Conservation (phyloP, 1,284 basidiomycete species). For the Naganishia liquefaciens region DNA sequence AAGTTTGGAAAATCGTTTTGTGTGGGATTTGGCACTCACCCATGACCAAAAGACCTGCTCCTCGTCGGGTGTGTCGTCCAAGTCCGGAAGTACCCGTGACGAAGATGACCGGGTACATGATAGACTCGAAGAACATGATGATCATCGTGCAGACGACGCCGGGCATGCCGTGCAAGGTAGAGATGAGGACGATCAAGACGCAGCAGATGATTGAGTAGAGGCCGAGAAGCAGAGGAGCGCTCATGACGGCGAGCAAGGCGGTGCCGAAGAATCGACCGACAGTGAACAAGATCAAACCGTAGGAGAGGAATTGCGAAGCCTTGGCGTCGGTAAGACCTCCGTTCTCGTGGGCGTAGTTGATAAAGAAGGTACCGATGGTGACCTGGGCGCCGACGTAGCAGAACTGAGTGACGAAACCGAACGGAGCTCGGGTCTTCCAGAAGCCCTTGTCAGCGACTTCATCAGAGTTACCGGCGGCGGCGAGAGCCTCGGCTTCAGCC, state of each 20-base stretch:
- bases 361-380: slow-evolving; percentile 68
- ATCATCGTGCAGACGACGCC: slow-evolving; percentile 69
- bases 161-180: slow-evolving; percentile 59
- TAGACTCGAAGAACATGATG: slow-evolving; percentile 72
- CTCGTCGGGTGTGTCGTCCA: slow-evolving; percentile 68
- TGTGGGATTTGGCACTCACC: slow-evolving; percentile 58
- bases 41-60: slow-evolving; percentile 66
- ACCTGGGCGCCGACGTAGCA: slow-evolving; percentile 72
- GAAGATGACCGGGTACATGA: slow-evolving; percentile 65
- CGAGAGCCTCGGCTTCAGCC: slow-evolving; percentile 58
- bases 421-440: slow-evolving; percentile 68
- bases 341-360: slow-evolving; percentile 68
- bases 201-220: slow-evolving; percentile 61
- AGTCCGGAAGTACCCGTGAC: slow-evolving; percentile 70
- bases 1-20: slow-evolving; percentile 51
- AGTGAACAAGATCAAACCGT: slow-evolving; percentile 64
- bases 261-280: slow-evolving; percentile 61
- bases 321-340: slow-evolving; percentile 61
- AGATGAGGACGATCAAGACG: slow-evolving; percentile 61
- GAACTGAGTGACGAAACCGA: slow-evolving; percentile 70
- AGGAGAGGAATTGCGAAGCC: slow-evolving; percentile 68
- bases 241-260: slow-evolving; percentile 62
- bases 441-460: slow-evolving; percentile 61
- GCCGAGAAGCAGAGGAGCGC: slow-evolving; percentile 65
- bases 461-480: slow-evolving; percentile 57